Evolutionary conservation across 768 basidiomycete genomes (phyloP), one percentile per base, ranked within the genome.

Genomic region (Wakefieldia striispora): DNA sequence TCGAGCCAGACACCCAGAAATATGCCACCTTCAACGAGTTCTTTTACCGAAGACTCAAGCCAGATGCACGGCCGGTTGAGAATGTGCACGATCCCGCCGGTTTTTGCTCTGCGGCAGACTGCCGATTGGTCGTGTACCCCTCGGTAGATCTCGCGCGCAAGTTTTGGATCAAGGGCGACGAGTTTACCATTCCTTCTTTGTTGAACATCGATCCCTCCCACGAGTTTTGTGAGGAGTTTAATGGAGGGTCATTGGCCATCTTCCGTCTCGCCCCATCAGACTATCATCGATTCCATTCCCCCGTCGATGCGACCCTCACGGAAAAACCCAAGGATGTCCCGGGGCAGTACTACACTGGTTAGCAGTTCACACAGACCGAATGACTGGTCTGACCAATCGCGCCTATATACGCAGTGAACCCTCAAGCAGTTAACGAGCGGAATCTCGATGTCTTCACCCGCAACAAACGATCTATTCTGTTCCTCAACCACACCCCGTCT

Each of bases 271-370:
- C 91, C 0, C 91, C 88, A 0, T 77, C 82, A 9, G 89, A 91
- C 62, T 91, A 91, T 58, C 89, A 91, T 61, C 81, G 89, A 12
- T 90, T 86, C 75, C 88, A 89, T 54, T 78, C 78, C 27, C 86
- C 86, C 13, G 70, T 85, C 23, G 82, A 84, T 45, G 82, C 75
- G 33, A 75, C 71, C 11, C 64, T n/a, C 17, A 21, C 40, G 2
- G 68, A 74, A 10, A 72, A 76, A 29, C 59, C 72, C 7, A 66
- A 51, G 3, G 67, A 82, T 55, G 71, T 83, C 5, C 71, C 75
- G 0, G 82, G 83, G 3, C 72, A 83, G 50, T 83, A 82, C 57
- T 85, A 81, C 55, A 84, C 83, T 1, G 82, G 79, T 81, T 34
- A 45, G 70, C 47, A 1, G 4, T 1, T 11, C 37, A 6, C 16